These are phyloP conservation scores for grape (Vitis vinifera) DNA, from an alignment of 164 flowering plant species.

Conservation along the genomic window DNA sequence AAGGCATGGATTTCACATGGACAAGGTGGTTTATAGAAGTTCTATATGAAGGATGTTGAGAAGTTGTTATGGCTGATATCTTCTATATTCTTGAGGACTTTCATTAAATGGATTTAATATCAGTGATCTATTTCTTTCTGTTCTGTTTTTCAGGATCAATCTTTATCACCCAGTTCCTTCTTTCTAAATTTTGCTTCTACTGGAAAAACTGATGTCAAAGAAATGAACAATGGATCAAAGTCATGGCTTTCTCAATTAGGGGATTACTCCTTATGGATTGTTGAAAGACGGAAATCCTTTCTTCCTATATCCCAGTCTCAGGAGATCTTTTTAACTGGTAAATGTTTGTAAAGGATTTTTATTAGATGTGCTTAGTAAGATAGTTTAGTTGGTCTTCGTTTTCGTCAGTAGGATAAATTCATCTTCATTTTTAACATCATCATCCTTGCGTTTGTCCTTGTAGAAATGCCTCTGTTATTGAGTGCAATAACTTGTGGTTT, in stretches of 20 bases:
- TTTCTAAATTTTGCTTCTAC: slow-evolving; percentile 34
- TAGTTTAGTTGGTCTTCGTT: not conserved
- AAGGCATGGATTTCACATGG: too few species aligned
- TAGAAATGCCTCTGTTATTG: slow-evolving; percentile 66
- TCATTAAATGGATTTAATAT: not conserved
- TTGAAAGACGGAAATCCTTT: slow-evolving; percentile 46
- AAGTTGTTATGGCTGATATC: not conserved
- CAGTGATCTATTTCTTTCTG: not conserved
- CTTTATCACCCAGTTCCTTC: slow-evolving; percentile 31
- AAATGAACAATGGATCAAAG: slow-evolving; percentile 17
- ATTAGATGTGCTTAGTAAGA: not conserved
- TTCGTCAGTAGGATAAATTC: not conserved
- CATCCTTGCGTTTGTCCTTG: slow-evolving; percentile 23
- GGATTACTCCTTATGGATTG: slow-evolving; percentile 34
- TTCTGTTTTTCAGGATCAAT: slow-evolving; percentile 51
- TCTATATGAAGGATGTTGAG: too few species aligned
- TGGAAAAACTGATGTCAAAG: slow-evolving; percentile 20
- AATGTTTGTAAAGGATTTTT: not conserved
- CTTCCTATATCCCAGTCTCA: slow-evolving; percentile 30
- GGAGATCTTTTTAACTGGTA: slow-evolving; percentile 50
- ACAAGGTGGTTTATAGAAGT: too few species aligned
- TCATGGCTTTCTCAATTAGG: slow-evolving; percentile 60
- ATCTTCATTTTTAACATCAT: not conserved
- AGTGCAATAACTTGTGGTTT: slow-evolving; percentile 52
- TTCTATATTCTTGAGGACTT: not conserved